Conservation (phyloP, 352 stramenopile species). For the Phytophthora europaea region DNA sequence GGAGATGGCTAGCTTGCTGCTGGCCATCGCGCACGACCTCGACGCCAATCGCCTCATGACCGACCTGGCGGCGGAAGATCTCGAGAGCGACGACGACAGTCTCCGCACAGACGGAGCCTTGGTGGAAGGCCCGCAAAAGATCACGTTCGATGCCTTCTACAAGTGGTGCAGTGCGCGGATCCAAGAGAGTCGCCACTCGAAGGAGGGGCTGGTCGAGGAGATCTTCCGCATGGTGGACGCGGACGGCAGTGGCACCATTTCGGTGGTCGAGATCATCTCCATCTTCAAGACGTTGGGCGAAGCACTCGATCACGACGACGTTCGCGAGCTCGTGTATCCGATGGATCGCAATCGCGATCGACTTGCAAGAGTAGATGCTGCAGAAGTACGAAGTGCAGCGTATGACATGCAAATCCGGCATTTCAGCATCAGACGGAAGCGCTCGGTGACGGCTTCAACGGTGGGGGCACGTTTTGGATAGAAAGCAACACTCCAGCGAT, state of each 20-base stretch:
- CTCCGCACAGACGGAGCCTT: conserved; percentile 5
- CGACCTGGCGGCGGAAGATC: conserved; percentile 53
- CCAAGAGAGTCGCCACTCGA: conserved; percentile 57
- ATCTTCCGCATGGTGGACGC: conserved; percentile 80
- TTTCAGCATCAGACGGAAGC: conserved; percentile 1
- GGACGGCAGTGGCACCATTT: conserved; percentile 70
- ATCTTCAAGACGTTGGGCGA: conserved; percentile 79
- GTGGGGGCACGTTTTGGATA: conserved; percentile 15
- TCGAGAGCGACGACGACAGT: conserved; percentile 37
- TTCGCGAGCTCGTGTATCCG: conserved; percentile 78
- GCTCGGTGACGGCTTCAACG: conserved; percentile 17
- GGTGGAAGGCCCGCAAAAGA: conserved; percentile 47
- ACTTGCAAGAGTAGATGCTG: conserved; percentile 81
- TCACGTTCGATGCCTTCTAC: conserved; percentile 79
- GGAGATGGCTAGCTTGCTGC: conserved; percentile 67
- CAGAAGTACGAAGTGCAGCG: conserved; percentile 78
- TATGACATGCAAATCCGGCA: not conserved
- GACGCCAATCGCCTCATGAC: conserved; percentile 70
- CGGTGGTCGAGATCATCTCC: conserved; percentile 77
- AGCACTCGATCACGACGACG: conserved; percentile 76
- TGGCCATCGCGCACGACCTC: conserved; percentile 73
- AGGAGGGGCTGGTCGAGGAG: conserved; percentile 72
- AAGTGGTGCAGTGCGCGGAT: conserved; percentile 77
- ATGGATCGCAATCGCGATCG: conserved; percentile 82
- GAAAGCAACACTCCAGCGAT: conserved; percentile 33